Evolutionary conservation across 495 filamentous ascomycete genomes (phyloP).

Genomic region (Neurospora sp.): DNA sequence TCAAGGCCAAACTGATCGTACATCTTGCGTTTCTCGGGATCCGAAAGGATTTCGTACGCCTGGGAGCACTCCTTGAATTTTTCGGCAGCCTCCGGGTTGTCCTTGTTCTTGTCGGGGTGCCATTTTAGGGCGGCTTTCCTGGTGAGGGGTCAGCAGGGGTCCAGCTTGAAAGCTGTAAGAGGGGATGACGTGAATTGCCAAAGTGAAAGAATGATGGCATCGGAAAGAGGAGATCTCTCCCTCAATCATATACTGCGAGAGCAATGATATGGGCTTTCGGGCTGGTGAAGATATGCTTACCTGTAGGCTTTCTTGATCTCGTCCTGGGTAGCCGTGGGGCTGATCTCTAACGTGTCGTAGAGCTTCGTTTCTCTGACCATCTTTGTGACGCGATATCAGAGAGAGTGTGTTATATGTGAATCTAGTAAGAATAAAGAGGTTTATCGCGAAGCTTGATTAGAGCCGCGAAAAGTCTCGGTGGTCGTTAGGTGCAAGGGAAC

Average conservation of each 20-base stretch:
- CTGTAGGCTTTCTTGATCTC: constrained; percentile 96
- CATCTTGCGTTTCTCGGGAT: constrained; percentile 91
- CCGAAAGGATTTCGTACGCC: constrained; percentile 94
- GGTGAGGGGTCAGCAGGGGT: constrained; percentile 13
- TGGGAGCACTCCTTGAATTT: constrained; percentile 95
- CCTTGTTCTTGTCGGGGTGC: constrained; percentile 96
- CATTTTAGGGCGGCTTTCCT: constrained; percentile 85
- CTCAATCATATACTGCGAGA: neutral
- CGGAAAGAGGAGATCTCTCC: neutral
- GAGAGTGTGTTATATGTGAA: neutral
- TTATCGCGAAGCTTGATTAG: neutral
- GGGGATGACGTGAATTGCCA: neutral
- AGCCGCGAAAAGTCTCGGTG: neutral
- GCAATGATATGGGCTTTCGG: neutral
- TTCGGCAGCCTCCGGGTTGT: constrained; percentile 70
- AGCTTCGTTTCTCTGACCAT: constrained; percentile 87
- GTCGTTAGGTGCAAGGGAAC: neutral
- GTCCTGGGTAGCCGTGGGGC: constrained; percentile 71
- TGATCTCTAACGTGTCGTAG: constrained; percentile 68
- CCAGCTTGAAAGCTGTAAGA: neutral
- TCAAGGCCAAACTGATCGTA: constrained; percentile 96
- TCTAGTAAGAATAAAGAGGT: neutral
- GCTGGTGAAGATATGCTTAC: constrained; percentile 35
- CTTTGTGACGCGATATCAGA: constrained; percentile 14
- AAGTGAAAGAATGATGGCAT: neutral